These are phyloP conservation scores for Talaromyces thailandensis DNA, from an alignment of 495 filamentous ascomycete species.

Conservation along the genomic window DNA sequence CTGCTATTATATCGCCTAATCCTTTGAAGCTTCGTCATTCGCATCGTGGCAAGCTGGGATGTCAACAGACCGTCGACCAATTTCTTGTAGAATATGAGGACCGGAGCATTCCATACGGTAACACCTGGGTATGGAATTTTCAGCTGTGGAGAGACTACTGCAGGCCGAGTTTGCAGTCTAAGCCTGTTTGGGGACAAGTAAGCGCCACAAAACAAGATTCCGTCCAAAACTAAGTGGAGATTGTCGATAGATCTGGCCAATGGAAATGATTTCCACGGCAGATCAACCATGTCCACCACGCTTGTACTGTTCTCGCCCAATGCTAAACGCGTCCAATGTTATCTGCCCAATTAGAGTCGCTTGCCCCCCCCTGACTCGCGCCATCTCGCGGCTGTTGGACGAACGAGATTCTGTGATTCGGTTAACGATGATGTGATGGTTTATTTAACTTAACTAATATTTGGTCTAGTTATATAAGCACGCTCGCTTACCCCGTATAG, in stretches of 20 bases:
- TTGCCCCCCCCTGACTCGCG: neutral
- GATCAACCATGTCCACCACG: neutral
- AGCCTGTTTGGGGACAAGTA: neutral
- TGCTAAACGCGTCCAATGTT: neutral
- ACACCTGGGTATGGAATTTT: neutral
- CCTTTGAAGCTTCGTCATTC: neutral
- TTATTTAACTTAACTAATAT: no score
- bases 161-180: neutral
- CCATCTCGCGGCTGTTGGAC: neutral
- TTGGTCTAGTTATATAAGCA: neutral
- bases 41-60: neutral
- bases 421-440: neutral
- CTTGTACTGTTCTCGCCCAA: neutral
- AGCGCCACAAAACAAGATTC: conserved; percentile 1
- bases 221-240: neutral
- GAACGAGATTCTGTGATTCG: neutral
- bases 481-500: neutral
- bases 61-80: neutral
- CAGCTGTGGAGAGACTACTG: neutral
- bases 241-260: neutral
- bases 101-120: neutral
- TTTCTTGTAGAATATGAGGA: neutral
- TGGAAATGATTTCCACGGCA: neutral
- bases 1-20: neutral
- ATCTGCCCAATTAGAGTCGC: no score